A percentile compares a stretch with the other conserved stretches of the same genome.
Conservation (phyloP, 2,329 filamentous ascomycete genomes). For the Chaetomiaceae sp. region DNA sequence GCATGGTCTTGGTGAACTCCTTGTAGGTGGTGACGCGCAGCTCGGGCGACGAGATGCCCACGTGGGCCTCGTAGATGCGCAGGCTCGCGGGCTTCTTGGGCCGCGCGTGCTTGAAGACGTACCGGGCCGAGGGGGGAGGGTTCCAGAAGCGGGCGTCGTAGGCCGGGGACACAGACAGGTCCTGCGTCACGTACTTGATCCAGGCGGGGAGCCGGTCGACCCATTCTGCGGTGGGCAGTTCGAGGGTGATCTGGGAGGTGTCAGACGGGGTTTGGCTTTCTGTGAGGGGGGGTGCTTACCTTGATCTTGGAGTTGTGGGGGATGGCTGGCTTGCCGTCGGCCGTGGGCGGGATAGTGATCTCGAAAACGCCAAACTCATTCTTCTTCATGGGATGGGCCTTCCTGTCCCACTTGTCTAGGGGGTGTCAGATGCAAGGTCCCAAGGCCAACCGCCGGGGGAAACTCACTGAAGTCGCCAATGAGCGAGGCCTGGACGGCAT, state of each 20-base stretch:
- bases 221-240: slow-evolving; percentile 71
- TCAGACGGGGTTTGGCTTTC: background rate
- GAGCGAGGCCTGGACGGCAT: slow-evolving; percentile 76
- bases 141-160: slow-evolving; percentile 99
- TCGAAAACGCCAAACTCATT: slow-evolving; percentile 84
- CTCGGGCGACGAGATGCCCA: slow-evolving; percentile 92
- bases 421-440: slow-evolving; percentile 27
- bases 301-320: slow-evolving; percentile 95
- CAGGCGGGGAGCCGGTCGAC: slow-evolving; percentile 89
- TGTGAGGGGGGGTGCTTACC: slow-evolving; percentile 45
- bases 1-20: slow-evolving; percentile 89
- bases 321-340: slow-evolving; percentile 70
- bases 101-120: slow-evolving; percentile 76
- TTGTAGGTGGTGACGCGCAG: slow-evolving; percentile 89
- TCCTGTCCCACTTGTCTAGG: slow-evolving; percentile 78
- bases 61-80: slow-evolving; percentile 98
- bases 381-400: slow-evolving; percentile 82
- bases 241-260: slow-evolving; percentile 67
- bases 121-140: slow-evolving; percentile 69
- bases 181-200: slow-evolving; percentile 97
- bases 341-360: slow-evolving; percentile 65
- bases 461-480: slow-evolving; percentile 88
- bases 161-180: slow-evolving; percentile 79
- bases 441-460: too few species aligned
- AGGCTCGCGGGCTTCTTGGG: slow-evolving; percentile 80